Evolutionary conservation across 108 stramenopile genomes (phyloP), one percentile per base, ranked within the genome.

Genomic region (Conticribra guillardii): DNA sequence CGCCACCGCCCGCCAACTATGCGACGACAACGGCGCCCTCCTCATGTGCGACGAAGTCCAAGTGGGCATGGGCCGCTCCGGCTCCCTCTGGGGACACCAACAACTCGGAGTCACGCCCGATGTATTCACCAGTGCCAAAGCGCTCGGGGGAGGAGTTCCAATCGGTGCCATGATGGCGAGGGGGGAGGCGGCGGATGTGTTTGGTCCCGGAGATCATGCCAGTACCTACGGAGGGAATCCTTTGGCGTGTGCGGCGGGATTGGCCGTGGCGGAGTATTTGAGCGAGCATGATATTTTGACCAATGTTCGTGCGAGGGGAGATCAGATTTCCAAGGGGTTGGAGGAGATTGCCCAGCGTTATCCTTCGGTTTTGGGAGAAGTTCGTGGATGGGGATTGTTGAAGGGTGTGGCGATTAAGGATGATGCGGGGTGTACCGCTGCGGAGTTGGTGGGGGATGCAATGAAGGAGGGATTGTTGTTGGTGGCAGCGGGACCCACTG

Each of bases 11-110:
- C 82, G 96, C 1, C 74, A 93, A 66, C 56, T 97, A 29, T 90
- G 90, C 67, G 93, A 96, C 60, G 90, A 93, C 34, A 82, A 78
- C 34, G 95, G 86, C 7, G 97, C 97, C 3, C 69, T 99, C 21
- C 79, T 99, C 52, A 97, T 98, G 53, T 87, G 84, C 57, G 98
- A 99, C 59, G 98, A 99, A 86, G 98, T 99, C 4, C 98, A 99
- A 85, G 92, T 91, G 16, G 98, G 98, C 1, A 95, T 99, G 88
- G 98, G 98, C 56, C 96, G 98, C 14, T 90, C 88, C n/a, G 98
- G 98, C 16, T 91, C 64, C 44, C 49, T 98, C 14, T 99, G 97
- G 97, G 97, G 96, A 37, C 91, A 97, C 71, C 86, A 98, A 83
- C 78, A 96, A 50, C 52, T 96, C 26, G 86, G 69, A 52, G 82